Conservation (phyloP, 2,329 filamentous ascomycete genomes). For the Cladobotryum mycophilum region DNA sequence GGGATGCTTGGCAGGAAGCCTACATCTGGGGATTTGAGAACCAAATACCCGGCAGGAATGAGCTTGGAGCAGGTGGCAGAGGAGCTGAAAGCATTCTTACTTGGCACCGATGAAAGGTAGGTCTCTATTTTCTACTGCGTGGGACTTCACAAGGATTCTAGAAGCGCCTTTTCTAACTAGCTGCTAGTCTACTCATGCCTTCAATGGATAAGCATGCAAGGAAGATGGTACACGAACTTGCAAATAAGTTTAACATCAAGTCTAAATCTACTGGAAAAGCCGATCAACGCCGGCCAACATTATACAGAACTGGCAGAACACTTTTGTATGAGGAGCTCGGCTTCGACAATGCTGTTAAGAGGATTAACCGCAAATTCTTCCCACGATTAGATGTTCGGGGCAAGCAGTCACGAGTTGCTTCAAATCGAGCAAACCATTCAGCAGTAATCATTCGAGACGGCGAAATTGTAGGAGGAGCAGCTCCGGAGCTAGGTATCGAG, state of each 20-base stretch:
- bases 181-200: slow-evolving; percentile 61
- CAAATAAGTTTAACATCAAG: slow-evolving; percentile 67
- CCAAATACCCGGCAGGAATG: slow-evolving; percentile 70
- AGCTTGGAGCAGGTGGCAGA: slow-evolving; percentile 61
- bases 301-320: slow-evolving; percentile 69
- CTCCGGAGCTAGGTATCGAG: slow-evolving; percentile 73
- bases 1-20: slow-evolving; percentile 58
- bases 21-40: slow-evolving; percentile 53
- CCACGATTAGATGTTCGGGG: slow-evolving; percentile 41
- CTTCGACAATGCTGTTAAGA: slow-evolving; percentile 42
- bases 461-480: slow-evolving; percentile 78
- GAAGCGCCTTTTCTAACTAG: slow-evolving; percentile 9
- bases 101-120: slow-evolving; percentile 57
- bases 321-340: slow-evolving; percentile 50
- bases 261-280: slow-evolving; percentile 78
- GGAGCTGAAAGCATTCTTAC: slow-evolving; percentile 67
- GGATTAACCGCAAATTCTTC: slow-evolving; percentile 49
- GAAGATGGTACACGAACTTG: slow-evolving; percentile 74
- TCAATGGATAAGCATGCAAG: slow-evolving; percentile 77
- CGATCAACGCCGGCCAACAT: slow-evolving; percentile 64
- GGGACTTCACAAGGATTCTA: not conserved
- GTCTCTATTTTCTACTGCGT: slow-evolving; percentile 18
- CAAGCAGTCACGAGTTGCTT: slow-evolving; percentile 28
- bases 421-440: slow-evolving; percentile 14
- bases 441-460: slow-evolving; percentile 64